phyloP scores from a whole-genome alignment of 495 filamentous ascomycete species.

The Tuber umbilicatum region DNA sequence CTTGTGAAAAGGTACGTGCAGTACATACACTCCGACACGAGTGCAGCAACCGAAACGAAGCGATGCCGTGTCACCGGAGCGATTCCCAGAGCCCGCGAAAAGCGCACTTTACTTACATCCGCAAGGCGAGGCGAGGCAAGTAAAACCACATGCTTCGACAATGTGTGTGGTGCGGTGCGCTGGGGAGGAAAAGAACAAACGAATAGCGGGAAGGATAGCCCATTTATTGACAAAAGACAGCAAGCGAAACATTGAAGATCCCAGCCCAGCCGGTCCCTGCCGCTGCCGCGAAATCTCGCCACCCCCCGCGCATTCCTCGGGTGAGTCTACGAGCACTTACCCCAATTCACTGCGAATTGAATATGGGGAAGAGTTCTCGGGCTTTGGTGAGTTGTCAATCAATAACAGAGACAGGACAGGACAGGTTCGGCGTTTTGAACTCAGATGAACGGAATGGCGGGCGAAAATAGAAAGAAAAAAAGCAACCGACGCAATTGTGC shows the following conservation, averaged over 20 bases:
- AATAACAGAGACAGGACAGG: not conserved
- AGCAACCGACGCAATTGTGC: not conserved
- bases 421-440: not conserved
- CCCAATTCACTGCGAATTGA: too few relatives aligned
- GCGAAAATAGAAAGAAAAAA: conserved; percentile 1
- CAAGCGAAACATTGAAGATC: not conserved
- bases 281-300: not conserved
- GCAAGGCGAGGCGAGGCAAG: not conserved
- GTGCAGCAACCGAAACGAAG: not conserved
- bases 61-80: not conserved
- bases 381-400: not conserved
- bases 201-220: not conserved
- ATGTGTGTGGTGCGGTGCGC: not conserved
- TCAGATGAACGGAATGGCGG: not conserved
- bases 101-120: not conserved
- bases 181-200: not conserved
- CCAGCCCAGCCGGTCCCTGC: not conserved
- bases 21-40: too few relatives aligned
- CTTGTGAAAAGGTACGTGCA: too few relatives aligned
- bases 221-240: not conserved
- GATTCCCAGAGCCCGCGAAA: not conserved
- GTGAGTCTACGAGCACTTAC: too few relatives aligned
- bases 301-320: not conserved
- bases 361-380: not conserved
- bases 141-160: not conserved